phyloP scores from a whole-genome alignment of 306 rosid species.

The Datisca glomerata region DNA sequence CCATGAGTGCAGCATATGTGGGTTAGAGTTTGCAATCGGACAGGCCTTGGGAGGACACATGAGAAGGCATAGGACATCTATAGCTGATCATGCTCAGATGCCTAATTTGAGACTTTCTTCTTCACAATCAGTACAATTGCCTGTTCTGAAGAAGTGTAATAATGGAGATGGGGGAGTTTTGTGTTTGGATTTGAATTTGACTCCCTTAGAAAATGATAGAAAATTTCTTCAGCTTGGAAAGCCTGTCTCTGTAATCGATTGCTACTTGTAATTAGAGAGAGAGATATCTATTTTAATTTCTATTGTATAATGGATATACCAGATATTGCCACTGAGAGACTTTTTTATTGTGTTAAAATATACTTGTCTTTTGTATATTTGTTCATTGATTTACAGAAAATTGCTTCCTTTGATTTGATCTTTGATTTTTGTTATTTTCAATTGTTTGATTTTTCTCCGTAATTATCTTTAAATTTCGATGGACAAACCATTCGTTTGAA shows the following conservation, averaged over 20 bases:
- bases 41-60: slow-evolving; percentile 97
- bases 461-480: too few species aligned
- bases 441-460: too few species aligned
- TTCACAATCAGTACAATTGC: slow-evolving; percentile 14
- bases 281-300: not conserved
- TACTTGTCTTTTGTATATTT: not conserved
- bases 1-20: slow-evolving; percentile 83
- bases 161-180: slow-evolving; percentile 28
- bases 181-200: slow-evolving; percentile 75
- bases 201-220: slow-evolving; percentile 83
- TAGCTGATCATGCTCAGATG: not conserved
- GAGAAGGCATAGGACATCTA: slow-evolving; percentile 65
- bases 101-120: slow-evolving; percentile 10
- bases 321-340: not conserved
- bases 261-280: slow-evolving; percentile 18
- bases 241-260: slow-evolving; percentile 37
- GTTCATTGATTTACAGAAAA: not conserved
- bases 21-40: slow-evolving; percentile 79
- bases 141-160: slow-evolving; percentile 18
- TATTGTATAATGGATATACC: slow-evolving; percentile 2
- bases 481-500: too few species aligned
- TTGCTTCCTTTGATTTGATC: not conserved
- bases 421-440: too few species aligned
- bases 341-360: not conserved
- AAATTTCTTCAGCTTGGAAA: slow-evolving; percentile 49